Evolutionary conservation across 139 green algal species (phyloP).

Genomic region (Chlorella sorokiniana): DNA sequence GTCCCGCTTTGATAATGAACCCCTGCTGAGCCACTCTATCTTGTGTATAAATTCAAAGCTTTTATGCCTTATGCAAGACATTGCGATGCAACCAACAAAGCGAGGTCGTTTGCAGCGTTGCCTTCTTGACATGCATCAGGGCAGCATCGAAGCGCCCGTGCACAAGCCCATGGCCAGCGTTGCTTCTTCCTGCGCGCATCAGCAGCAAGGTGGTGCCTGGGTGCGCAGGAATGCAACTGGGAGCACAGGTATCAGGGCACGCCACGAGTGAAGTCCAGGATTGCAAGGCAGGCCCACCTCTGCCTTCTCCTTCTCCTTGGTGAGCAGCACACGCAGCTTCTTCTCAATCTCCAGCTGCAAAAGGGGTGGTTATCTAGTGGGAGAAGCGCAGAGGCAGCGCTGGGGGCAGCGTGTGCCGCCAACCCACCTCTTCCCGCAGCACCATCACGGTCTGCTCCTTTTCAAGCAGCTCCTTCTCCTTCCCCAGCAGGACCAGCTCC

Average conservation of each 20-base stretch:
- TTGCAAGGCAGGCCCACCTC: slow-evolving; percentile 52
- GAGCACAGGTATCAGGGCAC: too few species aligned
- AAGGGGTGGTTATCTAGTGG: not conserved
- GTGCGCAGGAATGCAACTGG: too few species aligned
- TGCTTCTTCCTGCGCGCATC: slow-evolving; percentile 65
- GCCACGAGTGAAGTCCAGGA: too few species aligned
- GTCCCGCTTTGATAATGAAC: not conserved
- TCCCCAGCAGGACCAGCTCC: slow-evolving; percentile 78
- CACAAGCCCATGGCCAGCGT: slow-evolving; percentile 85
- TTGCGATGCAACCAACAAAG: not conserved
- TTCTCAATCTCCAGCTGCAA: slow-evolving; percentile 84
- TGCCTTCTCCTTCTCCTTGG: slow-evolving; percentile 88
- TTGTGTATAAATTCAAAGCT: not conserved
- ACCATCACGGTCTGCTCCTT: slow-evolving; percentile 82
- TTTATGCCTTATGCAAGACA: not conserved
- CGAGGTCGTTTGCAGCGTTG: not conserved
- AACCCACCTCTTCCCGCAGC: slow-evolving; percentile 74
- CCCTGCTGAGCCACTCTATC: not conserved
- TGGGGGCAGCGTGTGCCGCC: not conserved
- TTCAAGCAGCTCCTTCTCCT: slow-evolving; percentile 80
- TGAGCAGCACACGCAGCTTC: slow-evolving; percentile 83
- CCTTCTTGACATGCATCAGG: slow-evolving; percentile 46
- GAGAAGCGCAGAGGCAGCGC: not conserved
- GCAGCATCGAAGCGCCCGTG: slow-evolving; percentile 68
- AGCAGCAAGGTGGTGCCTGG: too few species aligned